Percentiles rank a stretch among this genome's conserved stretches.
phyloP scores from a whole-genome alignment of 352 stramenopile species.

The Globisporangium nagaii region DNA sequence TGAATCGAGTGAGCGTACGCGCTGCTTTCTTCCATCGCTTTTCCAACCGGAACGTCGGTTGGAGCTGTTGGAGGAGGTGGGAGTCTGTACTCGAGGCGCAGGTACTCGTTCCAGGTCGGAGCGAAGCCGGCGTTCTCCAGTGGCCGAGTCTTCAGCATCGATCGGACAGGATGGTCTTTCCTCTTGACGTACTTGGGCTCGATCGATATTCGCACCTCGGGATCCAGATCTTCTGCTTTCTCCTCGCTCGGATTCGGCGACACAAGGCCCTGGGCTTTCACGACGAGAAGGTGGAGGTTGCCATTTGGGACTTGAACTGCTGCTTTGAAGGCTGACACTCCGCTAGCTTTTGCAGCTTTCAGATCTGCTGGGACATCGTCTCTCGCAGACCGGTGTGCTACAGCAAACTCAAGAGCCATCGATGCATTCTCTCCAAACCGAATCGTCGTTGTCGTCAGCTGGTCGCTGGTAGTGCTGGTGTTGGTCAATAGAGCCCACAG shows the following conservation, averaged over 20 bases:
- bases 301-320: conserved; percentile 20
- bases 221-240: conserved; percentile 31
- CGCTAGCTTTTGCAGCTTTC: not conserved
- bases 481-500: conserved; percentile 11
- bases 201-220: conserved; percentile 38
- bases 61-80: conserved; percentile 1
- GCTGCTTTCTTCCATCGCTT: not conserved
- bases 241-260: conserved; percentile 20
- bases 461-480: not conserved
- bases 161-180: conserved; percentile 40
- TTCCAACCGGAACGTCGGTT: conserved; percentile 1
- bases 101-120: conserved; percentile 49
- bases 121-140: conserved; percentile 32
- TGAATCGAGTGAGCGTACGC: not conserved
- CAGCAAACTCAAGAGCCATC: conserved; percentile 22
- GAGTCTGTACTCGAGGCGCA: conserved; percentile 38
- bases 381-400: conserved; percentile 11
- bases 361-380: not conserved
- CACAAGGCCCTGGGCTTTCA: conserved; percentile 30
- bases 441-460: conserved; percentile 8
- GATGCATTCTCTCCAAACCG: conserved; percentile 18
- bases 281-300: conserved; percentile 36
- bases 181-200: conserved; percentile 46
- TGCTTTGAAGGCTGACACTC: conserved; percentile 2
- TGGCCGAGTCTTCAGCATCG: conserved; percentile 45